Evolutionary conservation across 2,329 filamentous ascomycete genomes (phyloP).

Genomic region (Diplodia scrobiculata): DNA sequence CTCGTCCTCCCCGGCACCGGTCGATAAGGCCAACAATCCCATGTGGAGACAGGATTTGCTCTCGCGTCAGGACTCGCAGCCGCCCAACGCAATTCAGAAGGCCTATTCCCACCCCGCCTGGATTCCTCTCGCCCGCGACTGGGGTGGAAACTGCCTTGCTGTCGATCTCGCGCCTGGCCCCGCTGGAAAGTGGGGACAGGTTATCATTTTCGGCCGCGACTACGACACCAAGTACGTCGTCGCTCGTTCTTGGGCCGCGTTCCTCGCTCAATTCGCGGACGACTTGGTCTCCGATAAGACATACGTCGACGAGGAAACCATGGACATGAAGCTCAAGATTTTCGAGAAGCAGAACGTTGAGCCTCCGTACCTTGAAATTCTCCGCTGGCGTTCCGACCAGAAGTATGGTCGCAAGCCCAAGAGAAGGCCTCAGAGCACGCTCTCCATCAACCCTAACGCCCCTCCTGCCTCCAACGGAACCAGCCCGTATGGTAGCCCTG

Average conservation of each 20-base stretch:
- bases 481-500: constrained; percentile 66
- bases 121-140: constrained; percentile 95
- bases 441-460: constrained; percentile 58
- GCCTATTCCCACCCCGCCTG: constrained; percentile 91
- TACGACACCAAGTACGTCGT: constrained; percentile 99
- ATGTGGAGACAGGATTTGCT: constrained; percentile 85
- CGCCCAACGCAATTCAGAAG: constrained; percentile 82
- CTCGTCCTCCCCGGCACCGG: constrained; percentile 63
- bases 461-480: constrained; percentile 49
- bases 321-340: constrained; percentile 87
- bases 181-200: constrained; percentile 88
- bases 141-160: constrained; percentile 97
- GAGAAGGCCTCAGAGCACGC: constrained; percentile 50
- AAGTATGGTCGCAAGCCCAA: constrained; percentile 73
- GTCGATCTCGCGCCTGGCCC: constrained; percentile 91
- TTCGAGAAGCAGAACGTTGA: constrained; percentile 82
- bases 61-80: constrained; percentile 82
- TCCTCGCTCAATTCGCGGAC: constrained; percentile 84
- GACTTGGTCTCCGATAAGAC: constrained; percentile 88
- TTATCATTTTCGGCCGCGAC: constrained; percentile 94
- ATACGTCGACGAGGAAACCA: constrained; percentile 86
- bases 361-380: constrained; percentile 89
- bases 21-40: constrained; percentile 56
- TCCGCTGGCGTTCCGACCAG: constrained; percentile 93
- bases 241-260: constrained; percentile 84